Conservation (phyloP, 495 filamentous ascomycete genomes). For the Penicillium cataractarum region DNA sequence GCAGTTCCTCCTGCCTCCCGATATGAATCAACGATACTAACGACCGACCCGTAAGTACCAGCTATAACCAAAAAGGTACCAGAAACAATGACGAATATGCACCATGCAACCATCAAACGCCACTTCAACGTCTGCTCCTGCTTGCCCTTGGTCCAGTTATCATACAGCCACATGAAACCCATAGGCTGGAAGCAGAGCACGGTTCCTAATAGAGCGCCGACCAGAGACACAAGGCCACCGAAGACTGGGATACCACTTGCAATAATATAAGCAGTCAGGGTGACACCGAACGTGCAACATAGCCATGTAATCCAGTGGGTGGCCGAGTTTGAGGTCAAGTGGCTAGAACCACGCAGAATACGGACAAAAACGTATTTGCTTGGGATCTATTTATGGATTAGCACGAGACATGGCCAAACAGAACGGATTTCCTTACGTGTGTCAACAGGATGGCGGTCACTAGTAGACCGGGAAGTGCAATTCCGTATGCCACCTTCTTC, state of each 20-base stretch:
- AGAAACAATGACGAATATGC: constrained; percentile 29
- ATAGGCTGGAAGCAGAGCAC: constrained; percentile 48
- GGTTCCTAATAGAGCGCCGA: constrained; percentile 60
- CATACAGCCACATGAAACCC: constrained; percentile 50
- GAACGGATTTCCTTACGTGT: constrained; percentile 33
- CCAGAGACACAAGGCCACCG: constrained; percentile 59
- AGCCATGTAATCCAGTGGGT: constrained; percentile 63
- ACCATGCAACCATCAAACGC: constrained; percentile 34
- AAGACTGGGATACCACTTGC: constrained; percentile 73
- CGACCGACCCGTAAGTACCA: constrained; percentile 60
- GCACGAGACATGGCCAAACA: constrained; percentile 6
- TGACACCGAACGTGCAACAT: constrained; percentile 54
- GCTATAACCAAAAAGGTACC: constrained; percentile 56
- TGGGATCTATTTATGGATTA: neutral
- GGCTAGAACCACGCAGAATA: constrained; percentile 52
- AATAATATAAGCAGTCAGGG: constrained; percentile 66
- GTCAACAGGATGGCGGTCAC: constrained; percentile 33
- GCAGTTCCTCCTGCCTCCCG: constrained; percentile 26
- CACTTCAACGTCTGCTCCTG: constrained; percentile 23
- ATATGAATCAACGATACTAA: constrained; percentile 56
- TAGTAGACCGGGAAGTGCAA: constrained; percentile 63
- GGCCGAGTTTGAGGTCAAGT: constrained; percentile 58
- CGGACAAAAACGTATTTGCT: constrained; percentile 64
- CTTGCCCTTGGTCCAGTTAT: constrained; percentile 50
- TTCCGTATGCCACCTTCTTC: constrained; percentile 71